Conservation (phyloP, 2,329 filamentous ascomycete species). For the Venturiaceae sp. region DNA sequence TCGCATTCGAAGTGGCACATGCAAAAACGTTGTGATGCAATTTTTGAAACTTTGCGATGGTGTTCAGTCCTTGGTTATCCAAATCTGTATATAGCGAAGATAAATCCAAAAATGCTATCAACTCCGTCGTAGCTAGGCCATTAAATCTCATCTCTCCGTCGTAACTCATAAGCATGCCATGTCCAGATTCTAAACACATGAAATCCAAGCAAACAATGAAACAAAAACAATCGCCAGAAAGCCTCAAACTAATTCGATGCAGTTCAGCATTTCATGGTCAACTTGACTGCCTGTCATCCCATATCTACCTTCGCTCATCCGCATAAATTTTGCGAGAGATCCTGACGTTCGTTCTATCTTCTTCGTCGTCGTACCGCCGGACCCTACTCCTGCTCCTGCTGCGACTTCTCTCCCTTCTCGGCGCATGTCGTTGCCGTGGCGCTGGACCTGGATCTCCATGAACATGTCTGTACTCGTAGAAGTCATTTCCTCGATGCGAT, state of each 20-base stretch:
- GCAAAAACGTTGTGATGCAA: background rate
- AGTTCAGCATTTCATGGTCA: background rate
- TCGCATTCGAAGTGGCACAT: background rate
- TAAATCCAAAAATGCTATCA: background rate
- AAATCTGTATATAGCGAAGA: background rate
- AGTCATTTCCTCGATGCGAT: conserved; percentile 14
- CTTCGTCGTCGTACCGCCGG: conserved; percentile 2
- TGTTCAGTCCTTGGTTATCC: background rate
- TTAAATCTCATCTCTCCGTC: background rate
- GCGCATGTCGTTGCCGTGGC: conserved; percentile 13
- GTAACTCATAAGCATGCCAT: background rate
- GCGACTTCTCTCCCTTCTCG: conserved; percentile 17
- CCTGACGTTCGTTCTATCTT: conserved; percentile 12
- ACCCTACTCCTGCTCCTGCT: conserved; percentile 6
- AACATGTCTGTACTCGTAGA: conserved; percentile 37
- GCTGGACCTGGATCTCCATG: conserved; percentile 21
- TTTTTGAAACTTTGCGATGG: background rate
- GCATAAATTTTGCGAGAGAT: background rate
- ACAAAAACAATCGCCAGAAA: background rate
- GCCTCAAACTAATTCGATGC: background rate
- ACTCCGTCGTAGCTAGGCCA: background rate
- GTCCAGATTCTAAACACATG: background rate
- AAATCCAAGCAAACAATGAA: background rate
- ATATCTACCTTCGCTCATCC: background rate
- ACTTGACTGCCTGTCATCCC: background rate